Conservation (phyloP, 495 filamentous ascomycete genomes). For the Penicillium herquei region DNA sequence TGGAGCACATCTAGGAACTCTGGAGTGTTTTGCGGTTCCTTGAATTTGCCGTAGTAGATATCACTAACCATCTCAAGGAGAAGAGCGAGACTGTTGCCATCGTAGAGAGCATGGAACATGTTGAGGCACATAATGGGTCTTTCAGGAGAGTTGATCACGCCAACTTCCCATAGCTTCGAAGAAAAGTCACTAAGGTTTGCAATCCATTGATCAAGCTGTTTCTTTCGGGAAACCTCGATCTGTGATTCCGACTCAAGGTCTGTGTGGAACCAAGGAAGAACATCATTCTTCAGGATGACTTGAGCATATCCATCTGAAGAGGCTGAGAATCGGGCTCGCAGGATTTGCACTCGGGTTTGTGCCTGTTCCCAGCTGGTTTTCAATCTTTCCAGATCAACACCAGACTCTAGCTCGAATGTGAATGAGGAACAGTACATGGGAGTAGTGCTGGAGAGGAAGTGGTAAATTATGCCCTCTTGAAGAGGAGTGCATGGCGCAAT, state of each 20-base stretch:
- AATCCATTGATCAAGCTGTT: slow-evolving; percentile 43
- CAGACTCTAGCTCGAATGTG: slow-evolving; percentile 47
- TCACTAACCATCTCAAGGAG: slow-evolving; percentile 56
- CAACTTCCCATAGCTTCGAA: slow-evolving; percentile 41
- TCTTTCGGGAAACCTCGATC: slow-evolving; percentile 24
- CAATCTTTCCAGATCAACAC: slow-evolving; percentile 42
- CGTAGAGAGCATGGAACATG: slow-evolving; percentile 86
- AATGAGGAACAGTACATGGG: slow-evolving; percentile 73
- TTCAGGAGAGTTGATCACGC: slow-evolving; percentile 31
- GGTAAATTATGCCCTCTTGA: slow-evolving; percentile 76
- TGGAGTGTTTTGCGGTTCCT: slow-evolving; percentile 2
- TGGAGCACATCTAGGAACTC: slow-evolving; percentile 43
- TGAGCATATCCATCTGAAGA: slow-evolving; percentile 73
- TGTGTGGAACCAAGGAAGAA: slow-evolving; percentile 49
- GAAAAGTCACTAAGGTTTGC: slow-evolving; percentile 24
- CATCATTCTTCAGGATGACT: slow-evolving; percentile 50
- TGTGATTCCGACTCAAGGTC: slow-evolving; percentile 19
- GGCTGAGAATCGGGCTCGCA: slow-evolving; percentile 64
- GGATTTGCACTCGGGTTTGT: slow-evolving; percentile 50
- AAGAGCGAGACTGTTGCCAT: slow-evolving; percentile 73
- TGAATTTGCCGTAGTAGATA: slow-evolving; percentile 28
- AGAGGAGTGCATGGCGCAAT: slow-evolving; percentile 76
- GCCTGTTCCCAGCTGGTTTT: slow-evolving; percentile 49
- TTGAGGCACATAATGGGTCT: slow-evolving; percentile 51
- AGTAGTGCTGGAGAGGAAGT: slow-evolving; percentile 53